Base-by-base conservation (phyloP, 2,329 filamentous ascomycete genomes). In the Acrocalymma vagum region DNA sequence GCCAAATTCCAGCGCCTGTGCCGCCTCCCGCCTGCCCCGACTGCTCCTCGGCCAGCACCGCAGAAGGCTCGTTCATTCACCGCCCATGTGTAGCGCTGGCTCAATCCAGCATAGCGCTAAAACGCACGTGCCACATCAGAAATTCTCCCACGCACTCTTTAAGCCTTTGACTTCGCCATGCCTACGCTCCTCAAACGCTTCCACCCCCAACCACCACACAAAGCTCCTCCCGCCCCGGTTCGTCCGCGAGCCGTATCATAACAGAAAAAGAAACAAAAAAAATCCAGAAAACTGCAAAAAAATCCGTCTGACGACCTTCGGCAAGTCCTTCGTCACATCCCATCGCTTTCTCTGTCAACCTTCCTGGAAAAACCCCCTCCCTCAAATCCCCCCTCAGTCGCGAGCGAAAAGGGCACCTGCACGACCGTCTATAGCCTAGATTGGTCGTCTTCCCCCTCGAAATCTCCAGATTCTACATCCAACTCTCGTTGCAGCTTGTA, bases 191-290 rank as follows among this genome's bases (percentile, higher is more conserved):
- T 41, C 48, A 51, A 62, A 51, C 50, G 50, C 50, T 54, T 48
- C 48, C 49, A 49, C 44, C 42, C 40, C 46, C 55, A 50, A 58
- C 58, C 38, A 51, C n/a, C 50, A 53, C 49, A 40, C 50, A 54
- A 54, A 56, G 55, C 47, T 58, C 53, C 54, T 47, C 39, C 45
- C 54, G 46, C 53, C 55, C 38, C 57, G 59, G 58, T 64, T 57
- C 63, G 48, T 53, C 56, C 54, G 60, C 52, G 62, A 53, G 60
- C 53, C 55, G 47, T 45, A 45, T 39, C 61, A 67, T 62, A 67
- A 62, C 60, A 62, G 59, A 67, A 68, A 55, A 66, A 67, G 59
- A 58, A 55, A 56, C 58, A 67, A 67, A 69, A n/a, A 69, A 69
- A 67, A 65, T 58, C 39, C 58, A 67, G 60, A 69, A 69, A 67